Base-by-base conservation (phyloP, 164 flowering plant species). In the Kingdonia uniflora region DNA sequence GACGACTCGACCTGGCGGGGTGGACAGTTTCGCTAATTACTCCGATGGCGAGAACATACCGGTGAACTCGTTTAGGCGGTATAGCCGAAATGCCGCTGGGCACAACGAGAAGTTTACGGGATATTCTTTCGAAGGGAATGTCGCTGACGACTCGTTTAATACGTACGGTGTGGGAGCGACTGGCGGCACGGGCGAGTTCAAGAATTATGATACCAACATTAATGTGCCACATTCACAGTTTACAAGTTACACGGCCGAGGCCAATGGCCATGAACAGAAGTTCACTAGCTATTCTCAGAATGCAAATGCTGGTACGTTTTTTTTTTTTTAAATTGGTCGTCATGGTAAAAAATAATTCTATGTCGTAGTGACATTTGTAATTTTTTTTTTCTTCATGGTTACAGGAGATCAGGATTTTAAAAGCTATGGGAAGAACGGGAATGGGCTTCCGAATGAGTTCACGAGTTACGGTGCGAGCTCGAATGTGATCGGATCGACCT, bases 11-110 rank as follows among this genome's bases (percentile, higher is more conserved):
- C 52, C 62, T 44, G 81, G 84, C 11, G 87, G 88, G 0, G 23
- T 39, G 19, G 85, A 85, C 69, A 62, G 75, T 16, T 91, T 91
- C 75, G 74, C 78, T 71, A 82, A 76, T 73, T 90, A 90, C 76
- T 87, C 95, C 0, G 76, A 66, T 29, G 71, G 60, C 23, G 42
- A 66, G 13, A 84, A 90, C 69, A 21, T 71, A 24, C 71, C 73
- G 14, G 38, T 48, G 19, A 67, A 78, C 55, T 65, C 81, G n/a
- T 90, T 91, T 74, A 39, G 66, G 40, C 65, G 76, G 0, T 90
- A 90, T 80, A 75, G 85, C 71, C 54, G 71, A 7, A 70, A 54
- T 38, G 57, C 95, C 0, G 55, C 50, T 11, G 79, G 77, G 11
- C 97, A 71, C 59, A 14, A 37, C 2, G 91, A 81, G 25, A 65